A percentile compares a stretch with the other conserved stretches of the same genome.
These are phyloP conservation scores for Tolypocladium tundrense DNA, from an alignment of 2,329 filamentous ascomycete genomes.

Conservation along the genomic window DNA sequence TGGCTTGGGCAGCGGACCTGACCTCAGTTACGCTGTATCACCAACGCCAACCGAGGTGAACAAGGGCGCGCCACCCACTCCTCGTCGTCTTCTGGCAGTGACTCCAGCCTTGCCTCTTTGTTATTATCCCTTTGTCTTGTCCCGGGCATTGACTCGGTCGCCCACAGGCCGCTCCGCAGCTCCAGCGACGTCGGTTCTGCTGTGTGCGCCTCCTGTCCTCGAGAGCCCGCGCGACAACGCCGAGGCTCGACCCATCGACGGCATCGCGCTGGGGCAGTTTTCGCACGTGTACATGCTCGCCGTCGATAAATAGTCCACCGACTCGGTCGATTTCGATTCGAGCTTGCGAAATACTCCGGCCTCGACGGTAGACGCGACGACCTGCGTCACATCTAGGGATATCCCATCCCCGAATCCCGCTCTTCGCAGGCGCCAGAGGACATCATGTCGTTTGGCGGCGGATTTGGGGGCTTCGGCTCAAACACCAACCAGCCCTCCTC, in stretches of 20 bases:
- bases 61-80: constrained; percentile 16
- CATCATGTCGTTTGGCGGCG: constrained; percentile 47
- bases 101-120: constrained; percentile 5
- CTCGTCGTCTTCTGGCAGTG: constrained; percentile 8
- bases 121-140: constrained; percentile 6
- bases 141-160: background rate
- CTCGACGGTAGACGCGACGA: background rate
- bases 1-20: constrained; percentile 11
- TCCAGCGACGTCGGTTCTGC: background rate
- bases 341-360: background rate
- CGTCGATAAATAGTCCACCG: background rate
- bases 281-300: background rate
- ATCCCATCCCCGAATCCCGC: background rate
- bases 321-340: background rate
- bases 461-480: constrained; percentile 48
- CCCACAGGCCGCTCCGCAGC: background rate
- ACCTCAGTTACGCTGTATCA: constrained; percentile 2
- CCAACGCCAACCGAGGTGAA: constrained; percentile 12
- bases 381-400: background rate
- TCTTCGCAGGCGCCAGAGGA: constrained; percentile 2
- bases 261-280: background rate
- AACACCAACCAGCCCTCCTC: constrained; percentile 28
- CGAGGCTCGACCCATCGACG: background rate
- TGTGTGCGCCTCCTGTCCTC: background rate
- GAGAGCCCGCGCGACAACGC: background rate